Base-by-base conservation (phyloP, 331 rosid species). In the Cucumis variabilis region DNA sequence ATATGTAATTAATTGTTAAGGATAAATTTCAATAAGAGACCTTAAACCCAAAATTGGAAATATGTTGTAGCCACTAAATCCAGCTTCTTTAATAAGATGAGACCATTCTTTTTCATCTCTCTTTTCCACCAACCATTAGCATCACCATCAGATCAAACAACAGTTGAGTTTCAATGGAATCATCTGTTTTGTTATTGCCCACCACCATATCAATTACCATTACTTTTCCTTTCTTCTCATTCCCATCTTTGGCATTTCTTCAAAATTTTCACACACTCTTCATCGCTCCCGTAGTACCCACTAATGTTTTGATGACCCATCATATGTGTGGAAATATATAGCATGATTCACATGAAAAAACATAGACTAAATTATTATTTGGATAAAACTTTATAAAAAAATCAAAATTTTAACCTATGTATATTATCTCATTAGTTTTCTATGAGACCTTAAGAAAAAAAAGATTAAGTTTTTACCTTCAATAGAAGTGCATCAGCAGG, bases 241-340 rank as follows among this genome's bases (percentile, higher is more conserved):
- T 83, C 7, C 76, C 23, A 7, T 60, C 93, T 51, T 82, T 92
- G 63, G n/a, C 92, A 90, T 81, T 75, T 90, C 89, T 88, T 86
- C 7, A 92, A 55, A 82, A 92, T 91, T 65, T 87, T 91, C 82
- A 92, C 79, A 41, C 92, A 89, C 3, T 93, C 89, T 21, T 89
- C 94, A n/a, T 93, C 94, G 0, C n/a, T 90, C 96, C 96, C 91
- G 94, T 19, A 92, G 28, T 83, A 90, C 86, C 63, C 66, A 60
- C 66, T 60, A 16, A 4, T 50, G 9, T 50, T 50, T 50, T 0
- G 9, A n/a, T n/a, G n/a, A n/a, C n/a, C n/a, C n/a, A n/a, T 13
- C 53, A 50, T 9, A 50, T 50, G 53, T 46, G 51, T 50, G 13
- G 2, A 50, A 3, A 44, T 44, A 50, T 50, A n/a, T n/a, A n/a